Percentiles rank a stretch among this genome's conserved stretches.
These are phyloP conservation scores for Cytospora piceae DNA, from an alignment of 2,329 filamentous ascomycete genomes.

Conservation along the genomic window DNA sequence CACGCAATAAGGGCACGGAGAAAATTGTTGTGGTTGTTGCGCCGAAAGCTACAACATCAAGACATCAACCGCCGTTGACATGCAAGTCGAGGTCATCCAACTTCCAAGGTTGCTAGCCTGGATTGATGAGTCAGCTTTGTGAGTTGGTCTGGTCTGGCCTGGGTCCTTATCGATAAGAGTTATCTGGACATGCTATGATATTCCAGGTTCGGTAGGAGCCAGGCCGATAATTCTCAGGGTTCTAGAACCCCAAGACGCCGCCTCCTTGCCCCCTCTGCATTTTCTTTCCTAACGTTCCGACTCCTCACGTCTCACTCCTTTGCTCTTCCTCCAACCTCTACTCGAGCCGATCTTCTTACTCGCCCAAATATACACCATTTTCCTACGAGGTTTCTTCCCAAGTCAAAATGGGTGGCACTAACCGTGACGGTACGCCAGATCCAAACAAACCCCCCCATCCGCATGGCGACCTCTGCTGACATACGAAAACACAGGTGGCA, in stretches of 20 bases:
- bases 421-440: constrained; percentile 62
- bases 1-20: background rate
- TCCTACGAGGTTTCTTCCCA: background rate
- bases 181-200: background rate
- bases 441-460: background rate
- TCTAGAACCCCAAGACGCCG: constrained; percentile 1
- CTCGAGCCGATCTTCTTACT: background rate
- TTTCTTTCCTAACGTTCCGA: constrained; percentile 1
- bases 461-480: constrained; percentile 9
- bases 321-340: background rate
- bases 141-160: background rate
- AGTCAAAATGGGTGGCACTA: constrained; percentile 64
- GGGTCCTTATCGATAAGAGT: constrained; percentile 17
- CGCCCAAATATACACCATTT: background rate
- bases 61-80: background rate
- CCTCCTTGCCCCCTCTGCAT: background rate
- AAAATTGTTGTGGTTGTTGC: background rate
- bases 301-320: background rate
- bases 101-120: constrained; percentile 3
- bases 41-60: background rate
- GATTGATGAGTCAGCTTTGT: constrained; percentile 18
- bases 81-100: constrained; percentile 2
- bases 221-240: background rate
- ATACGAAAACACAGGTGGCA: constrained; percentile 63
- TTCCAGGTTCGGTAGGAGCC: background rate